Base-by-base conservation (phyloP, 768 basidiomycete genomes). In the Agrocybe chaxingu region DNA sequence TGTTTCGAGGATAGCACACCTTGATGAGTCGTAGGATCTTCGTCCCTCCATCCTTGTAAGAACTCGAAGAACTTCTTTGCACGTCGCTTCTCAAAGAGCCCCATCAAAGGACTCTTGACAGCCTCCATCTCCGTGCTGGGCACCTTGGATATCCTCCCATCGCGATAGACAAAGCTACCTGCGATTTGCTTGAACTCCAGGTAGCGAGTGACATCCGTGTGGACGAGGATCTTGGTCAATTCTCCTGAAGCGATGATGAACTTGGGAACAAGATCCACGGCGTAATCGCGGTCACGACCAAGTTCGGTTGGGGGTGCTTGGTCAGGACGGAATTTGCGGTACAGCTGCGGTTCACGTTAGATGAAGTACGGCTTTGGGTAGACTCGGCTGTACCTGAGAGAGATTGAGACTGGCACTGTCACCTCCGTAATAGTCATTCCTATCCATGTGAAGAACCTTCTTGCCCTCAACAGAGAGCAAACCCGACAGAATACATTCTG, bases 101-200 rank as follows among this genome's bases (percentile, higher is more conserved):
- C 97, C 95, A 99, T 98, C 61, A 99, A 76, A 32, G 94, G 89
- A 61, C 90, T 93, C 70, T 73, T 87, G 50, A 98, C 88, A 7
- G 97, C 97, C 74, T 99, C 97, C 77, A 95, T 85, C 75, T 98
- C 95, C 5, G 93, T 98, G 62, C 89, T 88, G 31, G 97, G 97
- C 8, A 99, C 97, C 71, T 99, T 99, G 54, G 91, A 92, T 71
- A 99, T 97, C 72, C 71, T 89, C 45, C 94, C 93, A 68, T 98
- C 96, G 47, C 96, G 87, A 68, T 94, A 98, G 52, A 99, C 97
- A 70, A 88, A 99, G 66, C 91, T 94, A 47, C 96, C 97, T 0
- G 97, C 93, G 70, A 99, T 98, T 74, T 98, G 96, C 77, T 98
- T 99, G 80, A 99, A 99, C 67, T 98, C 97, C 63, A 99, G 87